A percentile compares a stretch with the other conserved stretches of the same genome.
These are phyloP conservation scores for Botrytis porri DNA, from an alignment of 2,329 filamentous ascomycete genomes.

Conservation along the genomic window DNA sequence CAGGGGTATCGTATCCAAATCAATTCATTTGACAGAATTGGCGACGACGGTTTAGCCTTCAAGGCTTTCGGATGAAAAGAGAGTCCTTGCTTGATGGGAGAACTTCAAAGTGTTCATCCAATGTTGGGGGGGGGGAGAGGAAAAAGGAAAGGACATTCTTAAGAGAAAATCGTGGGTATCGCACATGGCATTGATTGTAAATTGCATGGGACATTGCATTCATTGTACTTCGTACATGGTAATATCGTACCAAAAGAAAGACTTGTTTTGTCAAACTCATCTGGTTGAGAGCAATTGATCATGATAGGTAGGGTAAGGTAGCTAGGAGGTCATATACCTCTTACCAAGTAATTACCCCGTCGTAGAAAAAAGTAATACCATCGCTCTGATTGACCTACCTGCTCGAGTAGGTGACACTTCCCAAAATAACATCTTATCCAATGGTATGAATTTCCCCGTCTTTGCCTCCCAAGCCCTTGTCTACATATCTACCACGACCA, in stretches of 20 bases:
- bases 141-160: neutral
- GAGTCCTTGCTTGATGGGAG: neutral
- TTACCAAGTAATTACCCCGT: neutral
- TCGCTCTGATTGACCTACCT: neutral
- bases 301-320: no score
- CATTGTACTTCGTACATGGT: no score
- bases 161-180: neutral
- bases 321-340: neutral
- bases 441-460: neutral
- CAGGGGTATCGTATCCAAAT: neutral
- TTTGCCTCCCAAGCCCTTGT: neutral
- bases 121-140: neutral
- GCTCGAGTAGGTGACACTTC: neutral
- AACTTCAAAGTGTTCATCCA: neutral
- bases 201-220: neutral
- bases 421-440: neutral
- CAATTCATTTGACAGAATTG: neutral
- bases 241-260: neutral
- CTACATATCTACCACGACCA: neutral
- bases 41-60: neutral
- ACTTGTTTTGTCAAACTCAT: neutral
- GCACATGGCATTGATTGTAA: neutral
- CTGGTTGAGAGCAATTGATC: neutral
- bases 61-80: neutral
- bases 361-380: neutral